Percentiles rank a stretch among this genome's conserved stretches.
These are phyloP conservation scores for Mycena chlorophos DNA, from an alignment of 768 basidiomycete genomes.

Conservation along the genomic window DNA sequence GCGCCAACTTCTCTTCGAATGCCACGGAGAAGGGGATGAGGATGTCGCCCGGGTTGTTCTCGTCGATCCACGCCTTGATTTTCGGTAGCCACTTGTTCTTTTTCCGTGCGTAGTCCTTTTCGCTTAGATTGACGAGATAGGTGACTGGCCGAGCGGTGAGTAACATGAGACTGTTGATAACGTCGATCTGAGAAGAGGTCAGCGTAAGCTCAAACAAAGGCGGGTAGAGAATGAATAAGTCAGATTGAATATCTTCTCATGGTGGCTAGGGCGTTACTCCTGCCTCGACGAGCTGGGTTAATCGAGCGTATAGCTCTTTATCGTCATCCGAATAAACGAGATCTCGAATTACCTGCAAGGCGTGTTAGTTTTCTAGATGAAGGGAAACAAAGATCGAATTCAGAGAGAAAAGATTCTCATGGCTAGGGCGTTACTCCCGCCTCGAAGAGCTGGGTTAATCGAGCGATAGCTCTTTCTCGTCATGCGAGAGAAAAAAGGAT, in stretches of 20 bases:
- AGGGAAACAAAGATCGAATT: neutral
- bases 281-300: constrained; percentile 90
- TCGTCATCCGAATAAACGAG: constrained; percentile 52
- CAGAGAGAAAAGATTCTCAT: neutral
- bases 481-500: constrained; percentile 26
- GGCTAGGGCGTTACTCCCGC: constrained; percentile 67
- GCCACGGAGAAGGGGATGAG: constrained; percentile 97
- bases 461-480: constrained; percentile 79
- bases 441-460: constrained; percentile 89
- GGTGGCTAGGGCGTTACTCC: constrained; percentile 76
- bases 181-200: constrained; percentile 64
- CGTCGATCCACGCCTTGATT: constrained; percentile 98
- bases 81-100: constrained; percentile 99
- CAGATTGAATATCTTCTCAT: neutral
- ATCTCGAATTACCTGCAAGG: too few species aligned
- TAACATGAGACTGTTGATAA: constrained; percentile 84
- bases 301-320: constrained; percentile 75
- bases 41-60: constrained; percentile 92
- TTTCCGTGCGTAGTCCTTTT: constrained; percentile 92
- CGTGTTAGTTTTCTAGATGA: too few species aligned
- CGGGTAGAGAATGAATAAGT: neutral
- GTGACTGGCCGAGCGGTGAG: constrained; percentile 97
- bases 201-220: neutral
- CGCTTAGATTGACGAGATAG: constrained; percentile 96
- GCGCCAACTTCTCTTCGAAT: constrained; percentile 84